Conservation (phyloP, 2,329 filamentous ascomycete species). For the Aspergillus cejpii region DNA sequence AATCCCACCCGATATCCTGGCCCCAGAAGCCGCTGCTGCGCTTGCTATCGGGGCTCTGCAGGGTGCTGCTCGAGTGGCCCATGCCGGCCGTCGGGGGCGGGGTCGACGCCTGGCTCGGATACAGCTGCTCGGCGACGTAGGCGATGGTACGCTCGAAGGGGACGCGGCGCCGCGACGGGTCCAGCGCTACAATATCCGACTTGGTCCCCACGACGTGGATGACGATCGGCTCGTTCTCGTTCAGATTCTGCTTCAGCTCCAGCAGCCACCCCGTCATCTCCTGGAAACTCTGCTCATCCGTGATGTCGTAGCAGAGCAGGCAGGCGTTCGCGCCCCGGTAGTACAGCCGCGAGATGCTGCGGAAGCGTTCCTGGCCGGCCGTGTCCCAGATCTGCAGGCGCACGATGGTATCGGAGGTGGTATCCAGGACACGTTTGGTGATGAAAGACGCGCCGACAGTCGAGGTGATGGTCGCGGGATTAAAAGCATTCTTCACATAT, state of each 20-base stretch:
- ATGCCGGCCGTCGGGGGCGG: constrained; percentile 58
- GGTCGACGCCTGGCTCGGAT: constrained; percentile 61
- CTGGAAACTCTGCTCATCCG: constrained; percentile 72
- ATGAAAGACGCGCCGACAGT: constrained; percentile 77
- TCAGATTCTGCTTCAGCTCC: constrained; percentile 72
- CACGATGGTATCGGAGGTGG: constrained; percentile 76
- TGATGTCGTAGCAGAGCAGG: constrained; percentile 92
- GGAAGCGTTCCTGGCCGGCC: constrained; percentile 89
- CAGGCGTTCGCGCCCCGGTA: constrained; percentile 93
- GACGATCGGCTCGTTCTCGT: constrained; percentile 62
- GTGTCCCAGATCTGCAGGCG: constrained; percentile 97
- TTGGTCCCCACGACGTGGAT: constrained; percentile 95
- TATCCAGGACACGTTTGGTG: constrained; percentile 73
- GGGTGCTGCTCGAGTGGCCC: constrained; percentile 18
- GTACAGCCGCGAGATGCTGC: constrained; percentile 89
- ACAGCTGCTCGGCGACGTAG: constrained; percentile 87
- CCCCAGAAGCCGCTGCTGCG: constrained; percentile 60
- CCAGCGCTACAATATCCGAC: constrained; percentile 78
- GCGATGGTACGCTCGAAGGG: constrained; percentile 93
- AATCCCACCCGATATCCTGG: constrained; percentile 91
- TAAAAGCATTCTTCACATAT: constrained; percentile 44
- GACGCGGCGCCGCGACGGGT: constrained; percentile 71
- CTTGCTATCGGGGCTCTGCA: constrained; percentile 39
- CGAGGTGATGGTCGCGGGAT: constrained; percentile 44
- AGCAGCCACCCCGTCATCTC: constrained; percentile 90